Conservation (phyloP, 2,329 filamentous ascomycete species). For the Paracamarosporium sp. region DNA sequence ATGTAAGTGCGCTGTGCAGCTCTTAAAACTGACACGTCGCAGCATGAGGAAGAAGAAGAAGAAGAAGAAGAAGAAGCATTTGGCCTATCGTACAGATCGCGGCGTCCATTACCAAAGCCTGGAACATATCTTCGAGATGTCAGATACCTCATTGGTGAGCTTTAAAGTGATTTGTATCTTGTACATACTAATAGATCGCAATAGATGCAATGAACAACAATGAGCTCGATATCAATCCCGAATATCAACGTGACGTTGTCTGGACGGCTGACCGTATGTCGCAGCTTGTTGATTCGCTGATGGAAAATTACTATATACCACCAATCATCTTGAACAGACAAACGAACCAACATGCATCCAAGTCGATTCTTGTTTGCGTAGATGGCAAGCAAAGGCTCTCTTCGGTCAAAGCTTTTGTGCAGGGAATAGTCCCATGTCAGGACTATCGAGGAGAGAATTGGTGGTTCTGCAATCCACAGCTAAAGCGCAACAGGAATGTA, state of each 20-base stretch:
- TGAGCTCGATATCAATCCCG: conserved; percentile 51
- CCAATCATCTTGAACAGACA: conserved; percentile 56
- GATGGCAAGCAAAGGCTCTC: conserved; percentile 59
- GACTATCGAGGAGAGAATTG: conserved; percentile 52
- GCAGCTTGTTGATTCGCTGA: conserved; percentile 42
- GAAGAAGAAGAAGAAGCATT: conserved; percentile 4
- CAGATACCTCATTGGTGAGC: conserved; percentile 32
- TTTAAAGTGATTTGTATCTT: neutral
- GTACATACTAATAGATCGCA: conserved; percentile 3
- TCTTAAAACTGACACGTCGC: neutral
- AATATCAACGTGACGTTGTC: conserved; percentile 57
- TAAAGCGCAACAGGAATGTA: conserved; percentile 31
- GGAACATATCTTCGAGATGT: conserved; percentile 25
- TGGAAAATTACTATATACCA: conserved; percentile 53
- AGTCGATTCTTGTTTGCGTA: conserved; percentile 48
- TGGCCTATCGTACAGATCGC: conserved; percentile 25
- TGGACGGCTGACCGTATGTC: conserved; percentile 50
- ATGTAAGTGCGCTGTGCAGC: neutral
- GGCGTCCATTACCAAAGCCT: conserved; percentile 29
- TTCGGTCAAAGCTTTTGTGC: conserved; percentile 54
- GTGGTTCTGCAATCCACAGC: conserved; percentile 34
- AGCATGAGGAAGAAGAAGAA: conserved; percentile 4
- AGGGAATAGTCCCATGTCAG: conserved; percentile 52
- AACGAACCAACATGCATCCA: conserved; percentile 19
- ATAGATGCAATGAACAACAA: conserved; percentile 29